Evolutionary conservation across 192 early-diverging fungal species (phyloP).

Genomic region (Entophlyctis helioformis): DNA sequence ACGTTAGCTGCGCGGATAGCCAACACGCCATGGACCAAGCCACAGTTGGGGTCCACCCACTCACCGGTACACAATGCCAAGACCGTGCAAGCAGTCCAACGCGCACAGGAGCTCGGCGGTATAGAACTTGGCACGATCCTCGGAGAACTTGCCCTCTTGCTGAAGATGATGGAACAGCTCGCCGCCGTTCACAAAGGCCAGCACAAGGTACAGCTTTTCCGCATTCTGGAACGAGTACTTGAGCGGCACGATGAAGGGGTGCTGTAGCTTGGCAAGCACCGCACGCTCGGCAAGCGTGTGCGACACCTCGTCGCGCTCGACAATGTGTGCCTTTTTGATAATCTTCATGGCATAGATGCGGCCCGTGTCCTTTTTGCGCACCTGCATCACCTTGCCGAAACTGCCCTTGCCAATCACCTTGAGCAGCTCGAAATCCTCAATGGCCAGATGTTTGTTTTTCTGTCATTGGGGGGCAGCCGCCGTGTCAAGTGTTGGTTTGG

Average conservation of each 20-base stretch:
- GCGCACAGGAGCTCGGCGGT: conserved; percentile 84
- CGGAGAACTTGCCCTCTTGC: conserved; percentile 46
- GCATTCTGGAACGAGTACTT: conserved; percentile 64
- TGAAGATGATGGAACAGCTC: conserved; percentile 75
- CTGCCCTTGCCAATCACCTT: conserved; percentile 95
- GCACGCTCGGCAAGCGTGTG: conserved; percentile 91
- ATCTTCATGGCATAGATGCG: conserved; percentile 99
- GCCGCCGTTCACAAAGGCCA: conserved; percentile 93
- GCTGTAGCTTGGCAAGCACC: conserved; percentile 77
- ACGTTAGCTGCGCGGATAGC: not conserved
- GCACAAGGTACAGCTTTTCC: conserved; percentile 88
- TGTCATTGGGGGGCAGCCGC: conserved; percentile 14
- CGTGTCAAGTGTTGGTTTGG: too few species aligned
- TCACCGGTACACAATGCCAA: conserved; percentile 73
- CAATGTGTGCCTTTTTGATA: conserved; percentile 84
- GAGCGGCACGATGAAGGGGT: conserved; percentile 48
- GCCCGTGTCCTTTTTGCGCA: conserved; percentile 71
- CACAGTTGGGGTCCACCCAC: too few species aligned
- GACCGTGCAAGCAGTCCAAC: conserved; percentile 83
- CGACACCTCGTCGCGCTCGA: conserved; percentile 81
- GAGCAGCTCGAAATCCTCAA: conserved; percentile 87
- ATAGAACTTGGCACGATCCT: conserved; percentile 60
- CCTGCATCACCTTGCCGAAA: conserved; percentile 96
- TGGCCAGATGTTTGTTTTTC: conserved; percentile 58
- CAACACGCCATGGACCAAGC: not conserved